Conservation (phyloP, 306 rosid genomes). For the Mimosa pudica region DNA sequence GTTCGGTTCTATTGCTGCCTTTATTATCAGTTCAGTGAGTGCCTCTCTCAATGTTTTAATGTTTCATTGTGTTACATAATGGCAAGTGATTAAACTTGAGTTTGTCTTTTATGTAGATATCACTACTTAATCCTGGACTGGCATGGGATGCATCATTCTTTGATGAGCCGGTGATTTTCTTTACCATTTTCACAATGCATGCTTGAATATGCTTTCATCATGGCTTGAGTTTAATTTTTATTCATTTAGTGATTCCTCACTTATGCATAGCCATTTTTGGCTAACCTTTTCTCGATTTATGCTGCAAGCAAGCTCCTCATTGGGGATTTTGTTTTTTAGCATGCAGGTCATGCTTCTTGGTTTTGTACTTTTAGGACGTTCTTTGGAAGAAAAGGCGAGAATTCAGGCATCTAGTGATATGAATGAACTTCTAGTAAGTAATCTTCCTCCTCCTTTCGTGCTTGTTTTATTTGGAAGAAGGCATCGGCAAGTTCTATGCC, state of each 20-base stretch:
- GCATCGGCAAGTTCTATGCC: constrained; percentile 4
- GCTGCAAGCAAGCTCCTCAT: constrained; percentile 47
- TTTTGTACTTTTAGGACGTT: constrained; percentile 96
- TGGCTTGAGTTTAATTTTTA: constrained; percentile 29
- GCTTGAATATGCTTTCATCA: constrained; percentile 26
- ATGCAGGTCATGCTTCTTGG: constrained; percentile 99
- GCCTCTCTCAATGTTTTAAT: constrained; percentile 37
- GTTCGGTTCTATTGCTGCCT: constrained; percentile 90
- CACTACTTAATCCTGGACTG: constrained; percentile 51
- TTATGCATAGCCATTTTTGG: constrained; percentile 16
- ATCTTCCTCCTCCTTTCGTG: constrained; percentile 20
- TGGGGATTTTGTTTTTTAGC: constrained; percentile 55
- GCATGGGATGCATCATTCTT: constrained; percentile 93
- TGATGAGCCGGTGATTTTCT: constrained; percentile 96
- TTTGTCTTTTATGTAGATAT: constrained; percentile 57
- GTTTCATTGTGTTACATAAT: constrained; percentile 32
- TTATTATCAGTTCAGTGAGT: constrained; percentile 85
- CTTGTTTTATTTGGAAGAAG: constrained; percentile 27
- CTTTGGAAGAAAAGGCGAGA: constrained; percentile 93
- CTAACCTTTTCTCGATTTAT: constrained; percentile 25
- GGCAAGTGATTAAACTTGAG: constrained; percentile 25
- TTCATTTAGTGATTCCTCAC: constrained; percentile 22
- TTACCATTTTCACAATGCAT: constrained; percentile 43
- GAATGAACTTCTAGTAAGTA: constrained; percentile 93
- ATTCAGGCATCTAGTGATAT: constrained; percentile 94